Conservation (phyloP, 2,329 filamentous ascomycete genomes). For the Allantophomopsis lycopodina region DNA sequence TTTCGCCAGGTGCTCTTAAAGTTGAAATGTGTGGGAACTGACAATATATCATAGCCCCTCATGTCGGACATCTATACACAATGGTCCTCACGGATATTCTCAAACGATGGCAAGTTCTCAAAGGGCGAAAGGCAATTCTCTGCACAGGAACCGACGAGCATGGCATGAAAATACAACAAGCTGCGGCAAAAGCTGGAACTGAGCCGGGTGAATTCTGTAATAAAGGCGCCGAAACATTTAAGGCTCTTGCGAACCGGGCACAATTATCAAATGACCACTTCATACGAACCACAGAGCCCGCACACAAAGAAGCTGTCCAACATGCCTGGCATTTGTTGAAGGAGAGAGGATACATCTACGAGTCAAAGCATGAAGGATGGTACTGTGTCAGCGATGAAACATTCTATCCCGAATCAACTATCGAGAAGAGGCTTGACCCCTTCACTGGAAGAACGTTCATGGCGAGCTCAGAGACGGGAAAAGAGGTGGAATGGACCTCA, state of each 20-base stretch:
- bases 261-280: constrained; percentile 72
- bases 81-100: constrained; percentile 84
- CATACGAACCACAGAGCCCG: constrained; percentile 76
- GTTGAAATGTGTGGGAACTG: neutral
- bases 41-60: constrained; percentile 48
- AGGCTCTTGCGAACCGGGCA: constrained; percentile 54
- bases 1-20: neutral
- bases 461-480: constrained; percentile 76
- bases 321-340: constrained; percentile 79
- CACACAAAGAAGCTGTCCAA: constrained; percentile 74
- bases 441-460: constrained; percentile 72
- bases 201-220: constrained; percentile 82
- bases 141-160: constrained; percentile 95
- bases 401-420: constrained; percentile 70
- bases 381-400: constrained; percentile 95
- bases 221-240: constrained; percentile 66
- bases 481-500: constrained; percentile 86
- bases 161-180: constrained; percentile 92
- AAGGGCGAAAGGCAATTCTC: constrained; percentile 57
- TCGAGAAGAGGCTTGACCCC: constrained; percentile 64
- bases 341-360: constrained; percentile 67
- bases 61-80: constrained; percentile 88
- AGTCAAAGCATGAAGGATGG: constrained; percentile 82
- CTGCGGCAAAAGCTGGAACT: constrained; percentile 56
- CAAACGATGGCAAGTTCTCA: constrained; percentile 79